Base-by-base conservation (phyloP, 495 filamentous ascomycete genomes). In the Lentithecium fluviatile region DNA sequence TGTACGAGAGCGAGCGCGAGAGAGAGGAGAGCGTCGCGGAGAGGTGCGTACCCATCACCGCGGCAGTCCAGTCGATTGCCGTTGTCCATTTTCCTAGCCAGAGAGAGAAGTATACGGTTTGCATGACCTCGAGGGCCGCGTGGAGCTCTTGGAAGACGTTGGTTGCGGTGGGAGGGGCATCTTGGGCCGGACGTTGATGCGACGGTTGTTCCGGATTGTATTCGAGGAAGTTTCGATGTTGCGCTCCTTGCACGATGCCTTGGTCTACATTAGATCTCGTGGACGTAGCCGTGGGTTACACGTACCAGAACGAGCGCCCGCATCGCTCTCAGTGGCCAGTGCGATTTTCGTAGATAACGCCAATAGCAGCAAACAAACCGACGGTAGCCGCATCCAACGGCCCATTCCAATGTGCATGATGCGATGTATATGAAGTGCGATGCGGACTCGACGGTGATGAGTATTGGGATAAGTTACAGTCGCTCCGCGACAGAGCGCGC, bases 41-140 rank as follows among this genome's bases (percentile, higher is more conserved):
- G 49, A 97, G 73, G 51, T 94, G 85, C 0, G 93, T 95, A 34
- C 86, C 85, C 69, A 93, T 76, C 4, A 97, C 90, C 1, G 94
- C 93, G 6, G 87, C 85, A 0, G 93, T 97, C 93, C 93, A 97
- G 78, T 97, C 94, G 61, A 96, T 96, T 15, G 88, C 81, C 10
- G 76, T 76, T 10, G 94, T 90, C 91, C 91, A 97, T 15, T 82
- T 91, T 23, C 91, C 92, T 13, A 86, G 70, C 81, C 87, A 87
- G 25, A 86, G 71, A 52, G 85, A 77, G 71, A 95, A 97, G 73
- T 88, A 96, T 15, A 79, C 71, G 25, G 80, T 76, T 71, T 97
- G 90, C 82, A 96, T 86, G 20, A 85, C 61, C 12, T 64, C 52
- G 13, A 75, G 63, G 20, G 73, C 71, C 40, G 50, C 29, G 50